phyloP scores from a whole-genome alignment of 2,329 filamentous ascomycete genomes.

The Ustilaginoidea virens region DNA sequence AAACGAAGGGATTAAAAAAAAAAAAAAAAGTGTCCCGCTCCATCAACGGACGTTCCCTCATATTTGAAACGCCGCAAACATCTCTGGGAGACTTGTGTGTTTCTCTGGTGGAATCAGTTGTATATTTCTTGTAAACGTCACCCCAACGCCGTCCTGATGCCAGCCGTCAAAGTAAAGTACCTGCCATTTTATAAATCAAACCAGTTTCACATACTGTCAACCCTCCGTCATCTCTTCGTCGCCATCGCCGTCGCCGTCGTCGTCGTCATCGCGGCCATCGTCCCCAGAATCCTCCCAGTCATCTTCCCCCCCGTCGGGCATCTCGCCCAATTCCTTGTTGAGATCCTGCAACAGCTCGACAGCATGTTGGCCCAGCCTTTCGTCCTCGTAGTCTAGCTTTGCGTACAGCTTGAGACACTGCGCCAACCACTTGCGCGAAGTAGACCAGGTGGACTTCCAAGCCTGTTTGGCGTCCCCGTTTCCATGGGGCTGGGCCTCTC shows the following conservation, averaged over 20 bases:
- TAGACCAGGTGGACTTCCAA: slow-evolving; percentile 49
- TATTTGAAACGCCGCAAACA: no score
- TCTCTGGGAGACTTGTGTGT: no score
- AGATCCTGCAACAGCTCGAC: slow-evolving; percentile 52
- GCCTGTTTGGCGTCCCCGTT: slow-evolving; percentile 23
- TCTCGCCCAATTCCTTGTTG: slow-evolving; percentile 47
- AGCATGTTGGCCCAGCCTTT: slow-evolving; percentile 60
- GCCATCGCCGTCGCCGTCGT: slow-evolving; percentile 32
- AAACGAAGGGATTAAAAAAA: no score
- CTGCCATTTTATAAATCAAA: no score
- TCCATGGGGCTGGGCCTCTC: slow-evolving; percentile 16
- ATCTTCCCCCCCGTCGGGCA: slow-evolving; percentile 37
- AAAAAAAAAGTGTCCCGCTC: no score
- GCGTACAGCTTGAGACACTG: slow-evolving; percentile 70
- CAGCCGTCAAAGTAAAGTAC: neutral
- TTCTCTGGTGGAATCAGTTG: neutral
- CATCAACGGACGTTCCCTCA: no score
- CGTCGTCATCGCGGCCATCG: slow-evolving; percentile 29
- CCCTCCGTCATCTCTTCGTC: slow-evolving; percentile 44
- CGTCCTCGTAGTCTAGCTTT: slow-evolving; percentile 71
- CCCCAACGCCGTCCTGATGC: slow-evolving; percentile 12
- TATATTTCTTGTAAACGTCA: neutral
- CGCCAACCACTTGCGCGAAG: slow-evolving; percentile 69
- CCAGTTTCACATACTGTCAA: slow-evolving; percentile 6
- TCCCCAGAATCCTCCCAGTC: slow-evolving; percentile 34